phyloP scores from a whole-genome alignment of 2,329 filamentous ascomycete species.

The Pestalotiopsis sp. region DNA sequence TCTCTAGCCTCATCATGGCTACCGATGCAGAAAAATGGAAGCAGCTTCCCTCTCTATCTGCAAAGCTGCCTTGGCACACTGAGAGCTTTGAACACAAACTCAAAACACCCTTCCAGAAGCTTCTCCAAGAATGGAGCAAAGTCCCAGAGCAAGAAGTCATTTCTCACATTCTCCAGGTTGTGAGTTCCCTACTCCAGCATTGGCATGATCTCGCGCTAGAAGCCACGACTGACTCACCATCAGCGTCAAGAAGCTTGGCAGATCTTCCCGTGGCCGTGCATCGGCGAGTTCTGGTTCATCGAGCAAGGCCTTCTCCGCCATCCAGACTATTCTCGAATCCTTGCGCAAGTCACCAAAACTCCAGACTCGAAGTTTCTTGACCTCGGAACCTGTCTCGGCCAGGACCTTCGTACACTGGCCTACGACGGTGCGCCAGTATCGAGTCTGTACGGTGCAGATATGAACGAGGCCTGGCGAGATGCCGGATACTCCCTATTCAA shows the following conservation, averaged over 20 bases:
- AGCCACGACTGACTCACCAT: slow-evolving; percentile 5
- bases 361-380: slow-evolving; percentile 13
- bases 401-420: slow-evolving; percentile 14
- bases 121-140: slow-evolving; percentile 15
- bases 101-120: slow-evolving; percentile 8
- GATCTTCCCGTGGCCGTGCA: slow-evolving; percentile 16
- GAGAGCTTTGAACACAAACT: slow-evolving; percentile 13
- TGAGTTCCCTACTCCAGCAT: background rate
- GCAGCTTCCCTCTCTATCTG: slow-evolving; percentile 9
- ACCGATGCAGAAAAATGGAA: slow-evolving; percentile 12
- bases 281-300: slow-evolving; percentile 16
- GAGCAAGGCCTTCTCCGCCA: slow-evolving; percentile 16
- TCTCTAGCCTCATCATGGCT: background rate
- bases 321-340: slow-evolving; percentile 13
- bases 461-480: slow-evolving; percentile 7
- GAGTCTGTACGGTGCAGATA: slow-evolving; percentile 13
- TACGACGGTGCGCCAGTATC: slow-evolving; percentile 11
- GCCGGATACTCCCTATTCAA: slow-evolving; percentile 12
- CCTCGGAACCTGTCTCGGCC: slow-evolving; percentile 16
- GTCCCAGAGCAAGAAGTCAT: slow-evolving; percentile 13
- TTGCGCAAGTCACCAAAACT: slow-evolving; percentile 9
- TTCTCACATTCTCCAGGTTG: slow-evolving; percentile 1
- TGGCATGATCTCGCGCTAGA: background rate
- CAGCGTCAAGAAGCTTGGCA: slow-evolving; percentile 14
- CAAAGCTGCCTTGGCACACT: slow-evolving; percentile 13